Evolutionary conservation across 805 yeast genomes (phyloP).

Genomic region (Kuraishia cidri): DNA sequence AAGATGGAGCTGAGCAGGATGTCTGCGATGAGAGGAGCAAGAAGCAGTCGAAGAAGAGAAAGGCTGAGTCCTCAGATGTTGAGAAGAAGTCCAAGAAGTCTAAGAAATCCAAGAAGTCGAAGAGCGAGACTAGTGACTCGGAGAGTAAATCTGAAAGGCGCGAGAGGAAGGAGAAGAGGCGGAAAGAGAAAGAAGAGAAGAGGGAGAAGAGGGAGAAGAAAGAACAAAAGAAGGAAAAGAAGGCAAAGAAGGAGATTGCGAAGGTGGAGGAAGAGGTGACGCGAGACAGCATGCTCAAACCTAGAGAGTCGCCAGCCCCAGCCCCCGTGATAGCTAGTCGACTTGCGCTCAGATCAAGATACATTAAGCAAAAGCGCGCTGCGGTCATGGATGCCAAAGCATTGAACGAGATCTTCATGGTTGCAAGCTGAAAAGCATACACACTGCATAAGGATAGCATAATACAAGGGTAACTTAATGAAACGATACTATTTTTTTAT

Average conservation of each 20-base stretch:
- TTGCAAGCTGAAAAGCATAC: slow-evolving; percentile 13
- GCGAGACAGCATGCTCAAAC: slow-evolving; percentile 31
- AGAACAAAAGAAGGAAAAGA: slow-evolving; percentile 16
- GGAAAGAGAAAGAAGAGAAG: slow-evolving; percentile 16
- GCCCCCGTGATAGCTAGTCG: slow-evolving; percentile 37
- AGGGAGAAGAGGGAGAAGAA: slow-evolving; percentile 19
- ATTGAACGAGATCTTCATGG: slow-evolving; percentile 89
- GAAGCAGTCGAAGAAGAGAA: slow-evolving; percentile 15
- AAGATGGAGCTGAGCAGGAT: slow-evolving; percentile 17
- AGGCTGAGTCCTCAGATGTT: slow-evolving; percentile 15
- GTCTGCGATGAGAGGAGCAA: slow-evolving; percentile 9
- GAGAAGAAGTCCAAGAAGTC: slow-evolving; percentile 19
- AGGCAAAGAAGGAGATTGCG: slow-evolving; percentile 16
- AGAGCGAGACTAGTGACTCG: slow-evolving; percentile 17
- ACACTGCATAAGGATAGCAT: not conserved
- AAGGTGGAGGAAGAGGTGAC: slow-evolving; percentile 18
- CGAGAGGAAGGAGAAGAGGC: slow-evolving; percentile 16
- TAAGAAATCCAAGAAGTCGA: slow-evolving; percentile 15
- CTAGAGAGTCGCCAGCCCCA: slow-evolving; percentile 15
- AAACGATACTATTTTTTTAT: no score
- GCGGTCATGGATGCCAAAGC: slow-evolving; percentile 88
- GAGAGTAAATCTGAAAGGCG: slow-evolving; percentile 21
- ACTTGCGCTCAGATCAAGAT: slow-evolving; percentile 71
- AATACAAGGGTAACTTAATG: no score
- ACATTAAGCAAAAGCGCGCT: slow-evolving; percentile 85